These are phyloP conservation scores for Aspergillus hiratsukae DNA, from an alignment of 2,329 filamentous ascomycete species.

Conservation along the genomic window DNA sequence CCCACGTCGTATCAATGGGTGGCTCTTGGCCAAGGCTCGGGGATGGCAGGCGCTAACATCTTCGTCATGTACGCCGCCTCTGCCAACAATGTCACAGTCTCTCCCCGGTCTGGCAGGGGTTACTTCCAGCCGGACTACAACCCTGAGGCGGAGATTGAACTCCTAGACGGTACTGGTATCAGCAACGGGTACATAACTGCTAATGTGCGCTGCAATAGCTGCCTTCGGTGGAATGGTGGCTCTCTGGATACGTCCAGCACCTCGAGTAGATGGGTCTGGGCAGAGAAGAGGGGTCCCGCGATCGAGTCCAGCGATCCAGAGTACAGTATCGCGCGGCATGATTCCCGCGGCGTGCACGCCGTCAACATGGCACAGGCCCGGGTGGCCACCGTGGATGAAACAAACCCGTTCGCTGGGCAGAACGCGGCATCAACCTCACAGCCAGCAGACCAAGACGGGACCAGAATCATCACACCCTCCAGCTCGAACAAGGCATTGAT, in stretches of 20 bases:
- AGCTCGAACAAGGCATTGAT: neutral
- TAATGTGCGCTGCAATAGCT: conserved; percentile 47
- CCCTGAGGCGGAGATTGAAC: conserved; percentile 43
- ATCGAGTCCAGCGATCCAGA: conserved; percentile 18
- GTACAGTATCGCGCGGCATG: conserved; percentile 19
- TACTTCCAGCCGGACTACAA: conserved; percentile 49
- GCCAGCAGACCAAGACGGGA: neutral
- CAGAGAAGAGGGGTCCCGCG: conserved; percentile 19
- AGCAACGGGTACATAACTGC: conserved; percentile 52
- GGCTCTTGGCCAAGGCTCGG: conserved; percentile 52
- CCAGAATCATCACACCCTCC: neutral
- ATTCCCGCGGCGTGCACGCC: conserved; percentile 13
- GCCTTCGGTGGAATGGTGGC: conserved; percentile 19
- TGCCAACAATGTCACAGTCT: conserved; percentile 57
- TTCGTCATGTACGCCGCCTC: conserved; percentile 58
- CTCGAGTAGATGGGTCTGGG: conserved; percentile 27
- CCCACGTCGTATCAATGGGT: conserved; percentile 45
- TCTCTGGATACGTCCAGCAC: conserved; percentile 12
- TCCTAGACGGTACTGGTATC: conserved; percentile 59
- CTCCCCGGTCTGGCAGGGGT: conserved; percentile 49
- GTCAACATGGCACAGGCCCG: neutral
- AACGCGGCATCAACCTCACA: neutral
- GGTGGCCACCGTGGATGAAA: neutral
- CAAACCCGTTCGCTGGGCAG: neutral
- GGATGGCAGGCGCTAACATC: conserved; percentile 56